These are phyloP conservation scores for Aphanomyces euteiches DNA, from an alignment of 352 stramenopile species.

Conservation along the genomic window DNA sequence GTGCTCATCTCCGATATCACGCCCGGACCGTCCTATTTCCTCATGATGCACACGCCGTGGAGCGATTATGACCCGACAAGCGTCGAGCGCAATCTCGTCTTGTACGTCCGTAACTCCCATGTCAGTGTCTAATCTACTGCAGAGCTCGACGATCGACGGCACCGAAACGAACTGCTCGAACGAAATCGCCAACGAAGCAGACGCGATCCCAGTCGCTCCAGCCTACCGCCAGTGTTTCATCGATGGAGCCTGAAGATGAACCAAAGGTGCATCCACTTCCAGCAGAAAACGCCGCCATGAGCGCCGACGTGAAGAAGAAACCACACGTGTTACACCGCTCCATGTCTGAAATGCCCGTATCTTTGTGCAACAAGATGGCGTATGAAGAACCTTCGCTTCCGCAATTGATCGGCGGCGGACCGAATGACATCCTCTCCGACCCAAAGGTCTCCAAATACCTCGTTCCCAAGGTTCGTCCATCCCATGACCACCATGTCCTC, in stretches of 20 bases:
- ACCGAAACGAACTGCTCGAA: neutral
- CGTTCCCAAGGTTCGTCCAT: constrained; percentile 37
- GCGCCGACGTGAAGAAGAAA: neutral
- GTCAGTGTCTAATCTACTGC: neutral
- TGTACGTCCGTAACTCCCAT: neutral
- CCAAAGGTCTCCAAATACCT: constrained; percentile 38
- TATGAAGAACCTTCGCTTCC: constrained; percentile 40
- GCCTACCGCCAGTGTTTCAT: neutral
- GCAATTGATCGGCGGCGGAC: constrained; percentile 43
- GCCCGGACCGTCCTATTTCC: constrained; percentile 10
- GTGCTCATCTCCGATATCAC: constrained; percentile 19
- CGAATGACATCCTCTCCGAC: constrained; percentile 48
- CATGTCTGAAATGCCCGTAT: constrained; percentile 13
- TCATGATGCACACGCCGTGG: constrained; percentile 19
- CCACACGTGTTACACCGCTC: neutral
- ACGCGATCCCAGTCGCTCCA: constrained; percentile 9
- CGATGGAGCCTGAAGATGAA: no score
- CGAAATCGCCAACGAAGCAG: constrained; percentile 2
- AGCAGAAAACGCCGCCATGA: neutral
- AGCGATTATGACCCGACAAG: constrained; percentile 5
- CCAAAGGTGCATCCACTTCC: constrained; percentile 1
- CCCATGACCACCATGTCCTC: neutral
- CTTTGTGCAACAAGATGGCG: neutral
- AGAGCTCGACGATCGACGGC: neutral
- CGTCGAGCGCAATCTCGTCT: neutral